Evolutionary conservation across 768 basidiomycete species (phyloP).

Genomic region (Boletales sp.): DNA sequence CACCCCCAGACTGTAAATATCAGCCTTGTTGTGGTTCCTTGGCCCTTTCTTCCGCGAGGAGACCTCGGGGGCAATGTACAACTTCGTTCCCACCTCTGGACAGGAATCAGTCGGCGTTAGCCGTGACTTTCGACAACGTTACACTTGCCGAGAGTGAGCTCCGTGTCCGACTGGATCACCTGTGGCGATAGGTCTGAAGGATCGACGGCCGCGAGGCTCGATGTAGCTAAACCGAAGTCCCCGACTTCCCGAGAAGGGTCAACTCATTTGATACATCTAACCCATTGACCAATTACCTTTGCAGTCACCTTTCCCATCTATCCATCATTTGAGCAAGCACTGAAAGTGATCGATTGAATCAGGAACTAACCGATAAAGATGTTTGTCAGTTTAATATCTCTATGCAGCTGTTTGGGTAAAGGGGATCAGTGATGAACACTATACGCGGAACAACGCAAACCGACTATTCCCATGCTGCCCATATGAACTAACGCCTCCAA

Average conservation of each 20-base stretch:
- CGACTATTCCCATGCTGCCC: constrained; percentile 79
- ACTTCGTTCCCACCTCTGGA: constrained; percentile 80
- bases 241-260: constrained; percentile 50
- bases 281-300: constrained; percentile 47
- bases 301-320: constrained; percentile 80
- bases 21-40: constrained; percentile 84
- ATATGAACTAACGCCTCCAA: constrained; percentile 89
- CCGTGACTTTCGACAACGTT: background rate
- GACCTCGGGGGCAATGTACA: constrained; percentile 94
- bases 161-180: constrained; percentile 46
- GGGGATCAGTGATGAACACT: constrained; percentile 2
- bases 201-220: constrained; percentile 74
- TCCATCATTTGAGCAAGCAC: background rate
- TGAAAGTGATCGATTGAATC: background rate
- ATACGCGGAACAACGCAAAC: constrained; percentile 24
- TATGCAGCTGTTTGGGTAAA: constrained; percentile 56
- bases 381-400: constrained; percentile 91
- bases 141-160: constrained; percentile 68
- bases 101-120: background rate
- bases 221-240: constrained; percentile 90
- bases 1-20: constrained; percentile 93
- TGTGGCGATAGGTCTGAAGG: constrained; percentile 60
- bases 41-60: constrained; percentile 57
- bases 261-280: background rate
- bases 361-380: constrained; percentile 80